A percentile compares a stretch with the other conserved stretches of the same genome.
Evolutionary conservation across 306 rosid species (phyloP).

Genomic region (Leucaena leucocephala): DNA sequence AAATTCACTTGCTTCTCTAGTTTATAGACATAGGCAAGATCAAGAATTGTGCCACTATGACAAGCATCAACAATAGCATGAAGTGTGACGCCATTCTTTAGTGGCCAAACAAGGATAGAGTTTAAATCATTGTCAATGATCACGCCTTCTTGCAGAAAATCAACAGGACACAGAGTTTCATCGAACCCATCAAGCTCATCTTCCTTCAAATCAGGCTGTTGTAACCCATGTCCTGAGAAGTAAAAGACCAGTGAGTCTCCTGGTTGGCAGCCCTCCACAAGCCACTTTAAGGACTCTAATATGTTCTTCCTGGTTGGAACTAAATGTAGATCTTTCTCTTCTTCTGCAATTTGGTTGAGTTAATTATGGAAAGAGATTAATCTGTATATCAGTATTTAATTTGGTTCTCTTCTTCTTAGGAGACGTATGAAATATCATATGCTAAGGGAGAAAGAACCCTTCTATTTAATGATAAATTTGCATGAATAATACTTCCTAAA

Average conservation of each 20-base stretch:
- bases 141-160: slow-evolving; percentile 65
- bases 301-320: slow-evolving; percentile 74
- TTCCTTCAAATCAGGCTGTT: slow-evolving; percentile 51
- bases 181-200: slow-evolving; percentile 71
- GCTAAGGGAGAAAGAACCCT: background rate
- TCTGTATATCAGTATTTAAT: background rate
- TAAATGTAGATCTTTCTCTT: slow-evolving; percentile 18
- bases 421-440: background rate
- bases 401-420: background rate
- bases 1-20: slow-evolving; percentile 38
- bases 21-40: slow-evolving; percentile 50
- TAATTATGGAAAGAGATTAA: slow-evolving; percentile 21
- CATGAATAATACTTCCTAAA: background rate
- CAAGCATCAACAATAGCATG: slow-evolving; percentile 82
- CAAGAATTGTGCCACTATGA: slow-evolving; percentile 82
- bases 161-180: slow-evolving; percentile 71
- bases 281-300: slow-evolving; percentile 60
- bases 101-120: slow-evolving; percentile 61
- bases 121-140: slow-evolving; percentile 64
- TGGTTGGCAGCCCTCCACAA: slow-evolving; percentile 54
- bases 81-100: slow-evolving; percentile 52
- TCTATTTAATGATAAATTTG: background rate
- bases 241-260: slow-evolving; percentile 74
- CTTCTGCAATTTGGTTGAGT: slow-evolving; percentile 45
- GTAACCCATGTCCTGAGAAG: slow-evolving; percentile 82